These are phyloP conservation scores for Scenedesmus sp. DNA, from an alignment of 163 green algal genomes.

Conservation along the genomic window DNA sequence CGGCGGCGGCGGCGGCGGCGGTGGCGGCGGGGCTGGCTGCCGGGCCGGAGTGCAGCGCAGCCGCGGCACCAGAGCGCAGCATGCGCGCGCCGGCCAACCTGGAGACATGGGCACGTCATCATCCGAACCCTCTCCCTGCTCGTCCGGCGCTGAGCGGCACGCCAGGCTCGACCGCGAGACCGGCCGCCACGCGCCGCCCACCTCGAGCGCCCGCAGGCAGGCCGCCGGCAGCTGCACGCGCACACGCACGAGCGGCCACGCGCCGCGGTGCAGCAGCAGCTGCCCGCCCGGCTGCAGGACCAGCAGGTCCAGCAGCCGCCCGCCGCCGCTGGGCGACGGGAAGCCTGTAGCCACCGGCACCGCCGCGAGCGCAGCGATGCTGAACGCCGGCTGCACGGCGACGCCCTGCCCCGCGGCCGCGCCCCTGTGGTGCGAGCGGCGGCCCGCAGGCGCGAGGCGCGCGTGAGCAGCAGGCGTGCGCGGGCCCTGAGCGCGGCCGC, in stretches of 20 bases:
- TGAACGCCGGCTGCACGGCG: conserved; percentile 49
- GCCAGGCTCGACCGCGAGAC: not conserved
- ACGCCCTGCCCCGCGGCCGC: too few species aligned
- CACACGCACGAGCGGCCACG: not conserved
- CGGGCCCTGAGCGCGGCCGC: too few species aligned
- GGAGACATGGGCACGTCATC: conserved; percentile 32
- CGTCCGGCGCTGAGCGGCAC: not conserved
- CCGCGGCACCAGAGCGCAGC: not conserved
- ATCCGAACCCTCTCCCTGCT: not conserved
- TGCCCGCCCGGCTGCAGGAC: conserved; percentile 58
- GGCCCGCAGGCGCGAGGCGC: too few species aligned
- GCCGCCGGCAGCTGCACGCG: conserved; percentile 1
- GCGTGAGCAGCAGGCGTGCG: too few species aligned
- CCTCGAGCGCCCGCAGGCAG: conserved; percentile 3
- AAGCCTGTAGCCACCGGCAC: conserved; percentile 48
- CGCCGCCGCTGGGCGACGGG: not conserved
- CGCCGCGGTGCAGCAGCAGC: conserved; percentile 65
- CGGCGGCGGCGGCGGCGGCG: too few species aligned
- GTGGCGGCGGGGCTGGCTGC: too few species aligned
- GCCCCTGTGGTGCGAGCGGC: too few species aligned
- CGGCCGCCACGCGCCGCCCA: conserved; percentile 3
- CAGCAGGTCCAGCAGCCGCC: conserved; percentile 61
- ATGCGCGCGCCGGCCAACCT: not conserved
- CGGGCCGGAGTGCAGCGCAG: too few species aligned
- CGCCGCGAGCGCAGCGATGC: conserved; percentile 48